Percentiles rank a stretch among this genome's conserved stretches.
Conservation (phyloP, 139 green algal species). For the Chlorella sp. region DNA sequence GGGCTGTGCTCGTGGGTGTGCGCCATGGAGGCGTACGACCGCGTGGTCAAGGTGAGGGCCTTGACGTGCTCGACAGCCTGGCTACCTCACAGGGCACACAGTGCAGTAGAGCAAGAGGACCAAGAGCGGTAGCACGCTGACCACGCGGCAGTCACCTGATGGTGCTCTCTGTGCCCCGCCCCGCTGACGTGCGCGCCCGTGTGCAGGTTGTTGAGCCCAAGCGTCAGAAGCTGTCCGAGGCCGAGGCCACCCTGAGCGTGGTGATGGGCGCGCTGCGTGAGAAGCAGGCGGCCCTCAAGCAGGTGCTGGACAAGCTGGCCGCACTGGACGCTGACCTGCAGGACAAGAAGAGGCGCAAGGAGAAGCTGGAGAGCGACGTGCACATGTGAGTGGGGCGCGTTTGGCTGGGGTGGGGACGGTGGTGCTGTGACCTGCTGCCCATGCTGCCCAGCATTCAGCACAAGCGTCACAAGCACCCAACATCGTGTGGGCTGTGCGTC, state of each 20-base stretch:
- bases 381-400: too few species aligned
- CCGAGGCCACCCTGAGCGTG: constrained; percentile 51
- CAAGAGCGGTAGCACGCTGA: too few species aligned
- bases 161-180: too few species aligned
- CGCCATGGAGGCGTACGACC: constrained; percentile 70
- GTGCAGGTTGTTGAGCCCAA: constrained; percentile 68
- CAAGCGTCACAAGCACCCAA: too few species aligned
- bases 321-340: constrained; percentile 66
- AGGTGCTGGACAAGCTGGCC: constrained; percentile 72
- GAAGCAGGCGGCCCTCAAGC: constrained; percentile 68
- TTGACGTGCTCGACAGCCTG: too few species aligned
- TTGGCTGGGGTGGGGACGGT: too few species aligned
- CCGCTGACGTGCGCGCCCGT: background rate
- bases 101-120: too few species aligned
- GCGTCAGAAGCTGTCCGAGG: constrained; percentile 50
- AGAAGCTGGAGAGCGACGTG: constrained; percentile 65
- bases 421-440: too few species aligned
- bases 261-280: constrained; percentile 58
- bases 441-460: background rate
- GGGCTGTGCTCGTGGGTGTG: constrained; percentile 68
- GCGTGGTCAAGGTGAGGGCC: constrained; percentile 43
- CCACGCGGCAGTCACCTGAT: too few species aligned
- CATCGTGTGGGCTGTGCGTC: too few species aligned
- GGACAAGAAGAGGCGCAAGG: constrained; percentile 48
- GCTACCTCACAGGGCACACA: too few species aligned